phyloP scores from a whole-genome alignment of 2,329 filamentous ascomycete genomes.

The Immersiporthe knoxdaviesiana region DNA sequence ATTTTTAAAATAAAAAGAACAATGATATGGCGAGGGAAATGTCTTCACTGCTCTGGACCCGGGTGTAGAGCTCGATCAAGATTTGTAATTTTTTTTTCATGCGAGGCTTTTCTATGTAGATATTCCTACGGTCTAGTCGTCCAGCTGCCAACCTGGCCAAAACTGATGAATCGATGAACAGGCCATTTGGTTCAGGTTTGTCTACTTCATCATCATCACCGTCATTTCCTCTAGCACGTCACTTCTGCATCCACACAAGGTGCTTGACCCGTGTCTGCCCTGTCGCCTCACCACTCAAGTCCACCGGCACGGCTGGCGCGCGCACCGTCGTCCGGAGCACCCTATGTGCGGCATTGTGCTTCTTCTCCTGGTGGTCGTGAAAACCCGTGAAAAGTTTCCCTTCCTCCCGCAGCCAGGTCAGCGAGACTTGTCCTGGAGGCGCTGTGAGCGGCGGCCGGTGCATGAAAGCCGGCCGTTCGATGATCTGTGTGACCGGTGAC shows the following conservation, averaged over 20 bases:
- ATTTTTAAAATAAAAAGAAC: background rate
- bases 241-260: slow-evolving; percentile 19
- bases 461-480: slow-evolving; percentile 26
- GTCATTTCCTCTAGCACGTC: background rate
- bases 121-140: background rate
- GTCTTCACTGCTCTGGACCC: too few species aligned
- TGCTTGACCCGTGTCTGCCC: slow-evolving; percentile 2
- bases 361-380: slow-evolving; percentile 15
- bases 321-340: slow-evolving; percentile 1
- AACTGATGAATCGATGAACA: background rate
- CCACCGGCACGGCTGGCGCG: slow-evolving; percentile 16
- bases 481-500: slow-evolving; percentile 21
- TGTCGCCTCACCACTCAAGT: background rate
- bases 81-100: background rate
- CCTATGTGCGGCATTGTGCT: slow-evolving; percentile 22
- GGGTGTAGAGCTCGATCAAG: background rate
- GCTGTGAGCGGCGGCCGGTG: slow-evolving; percentile 18
- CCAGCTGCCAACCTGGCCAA: background rate
- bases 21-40: background rate
- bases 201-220: background rate
- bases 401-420: slow-evolving; percentile 10
- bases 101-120: background rate
- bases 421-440: background rate
- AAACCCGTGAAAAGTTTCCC: slow-evolving; percentile 28
- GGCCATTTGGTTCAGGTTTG: background rate